These are phyloP conservation scores for Tylopilus sp. DNA, from an alignment of 1,284 basidiomycete genomes.

Conservation along the genomic window DNA sequence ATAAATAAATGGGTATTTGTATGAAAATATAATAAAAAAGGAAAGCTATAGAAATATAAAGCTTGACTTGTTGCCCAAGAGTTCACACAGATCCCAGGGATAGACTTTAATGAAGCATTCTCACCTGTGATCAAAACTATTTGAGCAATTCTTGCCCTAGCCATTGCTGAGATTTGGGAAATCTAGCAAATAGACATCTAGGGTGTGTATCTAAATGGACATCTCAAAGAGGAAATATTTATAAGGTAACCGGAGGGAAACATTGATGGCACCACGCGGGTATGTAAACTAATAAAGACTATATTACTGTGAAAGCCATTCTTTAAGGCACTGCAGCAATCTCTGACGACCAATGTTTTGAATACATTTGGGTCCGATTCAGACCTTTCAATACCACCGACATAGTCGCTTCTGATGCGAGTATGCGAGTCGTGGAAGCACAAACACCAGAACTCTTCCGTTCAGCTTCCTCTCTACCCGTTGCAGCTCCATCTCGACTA, in stretches of 20 bases:
- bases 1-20: conserved; percentile 8
- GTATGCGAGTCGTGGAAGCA: conserved; percentile 31
- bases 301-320: conserved; percentile 49
- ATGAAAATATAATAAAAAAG: conserved; percentile 4
- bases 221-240: conserved; percentile 39
- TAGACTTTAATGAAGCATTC: conserved; percentile 12
- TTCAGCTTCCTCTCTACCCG: conserved; percentile 34
- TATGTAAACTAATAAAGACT: conserved; percentile 21
- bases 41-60: conserved; percentile 9
- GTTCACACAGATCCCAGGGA: too few relatives aligned
- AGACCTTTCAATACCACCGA: conserved; percentile 46
- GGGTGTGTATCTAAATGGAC: conserved; percentile 36
- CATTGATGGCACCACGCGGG: conserved; percentile 15
- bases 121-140: conserved; percentile 3
- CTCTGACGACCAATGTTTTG: conserved; percentile 48
- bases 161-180: background rate
- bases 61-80: too few relatives aligned
- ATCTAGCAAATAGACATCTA: conserved; percentile 32
- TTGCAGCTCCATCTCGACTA: too few relatives aligned
- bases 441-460: conserved; percentile 61
- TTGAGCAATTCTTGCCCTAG: background rate
- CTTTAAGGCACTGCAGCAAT: conserved; percentile 39
- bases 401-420: conserved; percentile 36
- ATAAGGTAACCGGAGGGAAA: conserved; percentile 37
- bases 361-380: conserved; percentile 59